phyloP scores from a whole-genome alignment of 2,329 filamentous ascomycete species.

The Grosmannia clavigera region DNA sequence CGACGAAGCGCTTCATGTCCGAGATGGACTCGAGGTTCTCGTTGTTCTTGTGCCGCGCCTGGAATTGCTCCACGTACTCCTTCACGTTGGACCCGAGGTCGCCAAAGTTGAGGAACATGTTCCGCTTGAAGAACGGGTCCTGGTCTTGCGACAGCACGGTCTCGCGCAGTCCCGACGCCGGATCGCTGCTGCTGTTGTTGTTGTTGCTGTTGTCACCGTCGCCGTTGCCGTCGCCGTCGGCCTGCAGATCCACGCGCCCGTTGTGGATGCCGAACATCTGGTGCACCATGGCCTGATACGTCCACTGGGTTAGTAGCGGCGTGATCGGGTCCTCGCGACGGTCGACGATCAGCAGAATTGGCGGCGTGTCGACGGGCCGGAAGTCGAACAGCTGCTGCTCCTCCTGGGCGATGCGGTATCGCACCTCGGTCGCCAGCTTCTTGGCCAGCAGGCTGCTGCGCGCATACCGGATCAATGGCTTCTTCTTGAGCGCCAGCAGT shows the following conservation, averaged over 20 bases:
- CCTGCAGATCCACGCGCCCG: constrained; percentile 79
- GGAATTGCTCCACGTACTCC: constrained; percentile 96
- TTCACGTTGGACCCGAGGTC: constrained; percentile 94
- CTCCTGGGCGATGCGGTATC: constrained; percentile 89
- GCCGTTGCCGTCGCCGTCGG: constrained; percentile 43
- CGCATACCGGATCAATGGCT: constrained; percentile 84
- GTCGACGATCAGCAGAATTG: constrained; percentile 82
- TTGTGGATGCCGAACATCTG: constrained; percentile 89
- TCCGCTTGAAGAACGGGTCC: constrained; percentile 97
- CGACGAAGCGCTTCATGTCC: constrained; percentile 98
- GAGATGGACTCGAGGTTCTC: constrained; percentile 93
- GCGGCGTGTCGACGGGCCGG: constrained; percentile 83
- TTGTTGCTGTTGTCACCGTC: neutral
- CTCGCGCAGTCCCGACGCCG: constrained; percentile 78
- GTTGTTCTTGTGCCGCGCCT: constrained; percentile 91
- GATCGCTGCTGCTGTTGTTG: constrained; percentile 50
- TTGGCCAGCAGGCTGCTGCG: constrained; percentile 83
- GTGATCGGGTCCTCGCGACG: constrained; percentile 90
- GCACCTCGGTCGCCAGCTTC: constrained; percentile 84
- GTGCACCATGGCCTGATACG: constrained; percentile 99
- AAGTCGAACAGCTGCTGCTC: constrained; percentile 96
- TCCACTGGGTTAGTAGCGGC: constrained; percentile 92
- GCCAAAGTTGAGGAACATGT: constrained; percentile 97
- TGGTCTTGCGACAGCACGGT: constrained; percentile 94
- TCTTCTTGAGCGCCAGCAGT: constrained; percentile 87